Evolutionary conservation across 495 filamentous ascomycete genomes (phyloP).

Genomic region (Neurospora sp.): DNA sequence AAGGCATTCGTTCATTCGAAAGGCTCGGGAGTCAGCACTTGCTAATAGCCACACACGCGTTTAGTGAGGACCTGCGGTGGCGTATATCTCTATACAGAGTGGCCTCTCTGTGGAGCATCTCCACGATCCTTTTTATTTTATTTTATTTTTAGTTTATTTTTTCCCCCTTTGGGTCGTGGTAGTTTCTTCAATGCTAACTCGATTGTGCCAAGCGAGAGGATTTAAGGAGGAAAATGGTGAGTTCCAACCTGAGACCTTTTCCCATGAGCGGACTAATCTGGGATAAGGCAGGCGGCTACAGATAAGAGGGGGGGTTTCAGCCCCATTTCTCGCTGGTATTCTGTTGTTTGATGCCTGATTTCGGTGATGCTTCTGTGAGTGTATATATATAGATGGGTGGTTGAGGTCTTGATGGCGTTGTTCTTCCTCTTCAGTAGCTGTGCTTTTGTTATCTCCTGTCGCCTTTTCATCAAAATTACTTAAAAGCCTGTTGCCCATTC

Average conservation of each 20-base stretch:
- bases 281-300: neutral
- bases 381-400: neutral
- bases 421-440: neutral
- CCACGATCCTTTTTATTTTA: neutral
- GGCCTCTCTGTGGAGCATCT: neutral
- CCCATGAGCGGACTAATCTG: neutral
- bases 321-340: neutral
- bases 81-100: neutral
- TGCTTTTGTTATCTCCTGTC: neutral
- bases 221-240: neutral
- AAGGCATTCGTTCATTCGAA: neutral
- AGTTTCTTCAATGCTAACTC: neutral
- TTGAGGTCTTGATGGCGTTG: neutral
- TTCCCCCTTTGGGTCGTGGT: neutral
- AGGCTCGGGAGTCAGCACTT: neutral
- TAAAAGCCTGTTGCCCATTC: neutral
- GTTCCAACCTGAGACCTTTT: neutral
- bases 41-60: neutral
- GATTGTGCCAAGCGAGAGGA: neutral
- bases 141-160: no score
- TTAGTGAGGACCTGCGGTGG: neutral
- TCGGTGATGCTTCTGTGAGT: neutral
- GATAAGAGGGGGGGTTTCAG: neutral
- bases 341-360: neutral
- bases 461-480: neutral